phyloP scores from a whole-genome alignment of 345 rosid genomes.

The Mangifera indica region DNA sequence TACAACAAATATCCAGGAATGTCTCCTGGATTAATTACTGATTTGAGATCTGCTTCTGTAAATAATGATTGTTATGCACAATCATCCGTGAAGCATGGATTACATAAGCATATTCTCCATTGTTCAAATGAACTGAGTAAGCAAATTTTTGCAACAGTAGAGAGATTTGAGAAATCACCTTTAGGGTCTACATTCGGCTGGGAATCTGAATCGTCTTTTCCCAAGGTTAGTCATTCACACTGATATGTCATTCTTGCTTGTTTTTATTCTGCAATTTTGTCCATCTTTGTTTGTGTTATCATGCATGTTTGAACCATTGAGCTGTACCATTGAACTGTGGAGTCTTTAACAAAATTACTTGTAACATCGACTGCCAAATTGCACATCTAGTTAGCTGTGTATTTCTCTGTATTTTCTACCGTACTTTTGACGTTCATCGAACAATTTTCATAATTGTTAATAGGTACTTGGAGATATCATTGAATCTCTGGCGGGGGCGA shows the following conservation, averaged over 20 bases:
- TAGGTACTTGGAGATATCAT: conserved; percentile 91
- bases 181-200: conserved; percentile 60
- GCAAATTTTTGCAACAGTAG: conserved; percentile 38
- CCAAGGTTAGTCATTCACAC: conserved; percentile 53
- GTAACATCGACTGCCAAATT: background rate
- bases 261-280: background rate
- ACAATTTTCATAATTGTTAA: background rate
- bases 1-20: conserved; percentile 54
- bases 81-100: conserved; percentile 49
- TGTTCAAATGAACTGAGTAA: conserved; percentile 63
- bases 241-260: background rate
- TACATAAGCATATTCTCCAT: conserved; percentile 72
- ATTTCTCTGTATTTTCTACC: background rate
- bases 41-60: conserved; percentile 92
- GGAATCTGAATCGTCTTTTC: conserved; percentile 69
- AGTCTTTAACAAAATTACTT: no score
- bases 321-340: no score
- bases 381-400: background rate
- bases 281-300: background rate
- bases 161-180: conserved; percentile 31
- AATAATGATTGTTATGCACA: conserved; percentile 84
- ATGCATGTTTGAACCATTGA: no score
- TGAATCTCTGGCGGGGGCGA: conserved; percentile 89
- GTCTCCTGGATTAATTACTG: conserved; percentile 80
- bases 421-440: background rate